phyloP scores from a whole-genome alignment of 768 basidiomycete genomes.

The Tubosaeta sp. region DNA sequence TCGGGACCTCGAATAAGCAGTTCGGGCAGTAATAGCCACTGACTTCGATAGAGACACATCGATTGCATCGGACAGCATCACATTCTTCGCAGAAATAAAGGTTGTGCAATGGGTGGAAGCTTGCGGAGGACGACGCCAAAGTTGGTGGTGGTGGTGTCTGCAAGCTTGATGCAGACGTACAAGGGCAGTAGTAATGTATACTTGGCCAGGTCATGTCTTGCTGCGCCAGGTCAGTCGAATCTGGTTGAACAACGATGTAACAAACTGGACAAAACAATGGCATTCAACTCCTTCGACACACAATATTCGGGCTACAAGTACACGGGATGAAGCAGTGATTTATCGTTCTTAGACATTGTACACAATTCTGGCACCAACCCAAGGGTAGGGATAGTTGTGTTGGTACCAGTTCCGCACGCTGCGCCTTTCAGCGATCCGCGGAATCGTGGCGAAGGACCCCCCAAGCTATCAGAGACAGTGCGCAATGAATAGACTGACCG shows the following conservation, averaged over 20 bases:
- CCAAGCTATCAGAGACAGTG: constrained; percentile 56
- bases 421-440: constrained; percentile 71
- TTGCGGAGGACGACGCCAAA: constrained; percentile 70
- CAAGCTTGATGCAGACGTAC: constrained; percentile 47
- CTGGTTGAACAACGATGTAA: no score
- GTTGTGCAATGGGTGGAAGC: constrained; percentile 77
- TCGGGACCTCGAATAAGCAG: constrained; percentile 97
- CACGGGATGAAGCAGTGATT: not conserved
- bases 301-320: not conserved
- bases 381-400: constrained; percentile 85
- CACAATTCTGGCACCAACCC: constrained; percentile 71
- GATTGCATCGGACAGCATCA: constrained; percentile 89
- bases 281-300: no score
- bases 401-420: constrained; percentile 91
- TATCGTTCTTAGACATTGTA: constrained; percentile 40
- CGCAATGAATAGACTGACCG: not conserved
- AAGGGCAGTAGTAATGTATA: constrained; percentile 70
- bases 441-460: constrained; percentile 84
- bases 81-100: constrained; percentile 99
- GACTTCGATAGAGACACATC: constrained; percentile 90
- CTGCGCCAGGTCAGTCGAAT: no score
- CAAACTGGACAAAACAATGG: no score
- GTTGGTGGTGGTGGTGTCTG: constrained; percentile 64
- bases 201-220: constrained; percentile 36
- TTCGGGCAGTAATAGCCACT: constrained; percentile 98